Base-by-base conservation (phyloP, 768 basidiomycete genomes). In the Pleurotus giganteus region DNA sequence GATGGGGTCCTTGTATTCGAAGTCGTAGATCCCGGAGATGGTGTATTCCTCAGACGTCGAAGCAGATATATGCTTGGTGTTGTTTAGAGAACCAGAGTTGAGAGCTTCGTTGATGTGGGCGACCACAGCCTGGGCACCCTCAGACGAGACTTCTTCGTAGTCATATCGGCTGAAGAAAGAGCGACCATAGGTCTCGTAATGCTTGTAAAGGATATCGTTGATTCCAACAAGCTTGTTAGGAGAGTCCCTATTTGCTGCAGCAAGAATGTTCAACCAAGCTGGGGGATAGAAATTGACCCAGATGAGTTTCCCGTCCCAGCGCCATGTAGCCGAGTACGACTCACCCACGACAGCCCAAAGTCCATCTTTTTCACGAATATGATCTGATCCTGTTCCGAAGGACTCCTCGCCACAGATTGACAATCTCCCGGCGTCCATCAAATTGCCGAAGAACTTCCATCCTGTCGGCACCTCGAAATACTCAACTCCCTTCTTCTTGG, bases 361-460 rank as follows among this genome's bases (percentile, higher is more conserved):
- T 60, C 97, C 97, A 63, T 99, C 97, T 80, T 99, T 99, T 78
- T 99, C 97, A 58, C 97, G 91, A 63, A 99, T 96, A 71, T 99
- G 97, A 72, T 99, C 97, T 12, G 96, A 98, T n/a, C 97, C 97
- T 6, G 97, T 99, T 55, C 97, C 97, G 70, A 99, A 99, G 3
- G 93, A 95, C 74, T 99, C 97, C 69, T 99, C 97, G 55, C 97
- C 97, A 65, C 97, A 99, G 67, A 99, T 98, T 47, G 96, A 98
- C 47, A 99, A 82, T 41, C 93, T 82, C 0, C 95, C 96, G 17
- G 97, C 97, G 69, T 99, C 97, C 97, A 99, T 99, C 63, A 99
- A 78, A 74, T 98, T 99, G 44, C 97, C 97, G 67, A 99, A 99
- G 83, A 99, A 99, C 73, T 99, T 99, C 94, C 94, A 98, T 59